Evolutionary conservation across 192 early-diverging fungal genomes (phyloP), one percentile per base, ranked within the genome.

Genomic region (Funneliformis mosseae): DNA sequence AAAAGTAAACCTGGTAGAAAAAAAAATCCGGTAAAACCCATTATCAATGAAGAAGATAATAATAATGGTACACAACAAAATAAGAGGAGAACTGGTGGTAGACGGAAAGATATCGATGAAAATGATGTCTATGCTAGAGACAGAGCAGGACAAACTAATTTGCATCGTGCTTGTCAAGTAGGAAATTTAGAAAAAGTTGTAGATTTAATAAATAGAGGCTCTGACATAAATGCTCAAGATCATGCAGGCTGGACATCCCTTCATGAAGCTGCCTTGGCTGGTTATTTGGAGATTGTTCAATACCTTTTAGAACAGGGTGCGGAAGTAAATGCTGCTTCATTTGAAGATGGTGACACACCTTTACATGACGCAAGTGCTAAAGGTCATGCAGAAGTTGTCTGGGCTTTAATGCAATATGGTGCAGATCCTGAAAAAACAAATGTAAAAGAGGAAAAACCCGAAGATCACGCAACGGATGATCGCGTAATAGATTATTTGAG

Each of bases 351-450:
- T 27, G 86, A 89, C 41, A 92, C 92, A 3, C 88, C 91, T 10
- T 79, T 94, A 27, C 93, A 94, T 70, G 87, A 92, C 23, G 92
- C 93, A 8, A 87, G 91, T 42, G 85, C 88, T 25, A 87, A 90
- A 62, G 89, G 88, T 3, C 87, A 91, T 61, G 82, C 72, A 27
- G 81, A 83, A 33, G 82, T 91, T 27, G 86, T 91, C 6, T 69
- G 68, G 16, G 69, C 85, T 39, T 74, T 91, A 16, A 81, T 91
- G 16, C 84, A 86, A 48, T 81, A 83, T 62, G 87, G 87, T 38
- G 88, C 89, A 3, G 86, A 91, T 50, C 75, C 84, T 0, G 79
- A 87, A 41, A 79, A 83, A 64, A 81, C 78, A 62, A 87, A 89
- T 75, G 69, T 84, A 28, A 90, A 89, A n/a, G 88, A 87, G 18